These are phyloP conservation scores for Verticillium nonalfalfae DNA, from an alignment of 2,329 filamentous ascomycete genomes.

Conservation along the genomic window DNA sequence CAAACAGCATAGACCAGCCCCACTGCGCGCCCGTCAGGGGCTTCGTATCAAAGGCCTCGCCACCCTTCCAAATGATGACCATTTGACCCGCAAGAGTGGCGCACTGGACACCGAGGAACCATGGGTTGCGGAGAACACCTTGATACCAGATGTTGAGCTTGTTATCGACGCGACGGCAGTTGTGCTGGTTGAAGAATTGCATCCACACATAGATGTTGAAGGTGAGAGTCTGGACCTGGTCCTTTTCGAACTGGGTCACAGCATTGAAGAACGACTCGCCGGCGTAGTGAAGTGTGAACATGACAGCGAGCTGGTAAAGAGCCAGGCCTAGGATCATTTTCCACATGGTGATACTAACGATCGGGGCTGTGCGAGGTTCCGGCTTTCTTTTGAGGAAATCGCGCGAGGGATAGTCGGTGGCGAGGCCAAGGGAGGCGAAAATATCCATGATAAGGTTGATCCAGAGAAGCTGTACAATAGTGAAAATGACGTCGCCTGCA, in stretches of 20 bases:
- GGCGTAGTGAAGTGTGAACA: constrained; percentile 57
- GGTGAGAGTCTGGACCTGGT: constrained; percentile 58
- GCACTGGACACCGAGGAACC: constrained; percentile 64
- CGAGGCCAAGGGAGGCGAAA: constrained; percentile 46
- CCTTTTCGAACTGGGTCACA: not conserved
- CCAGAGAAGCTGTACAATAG: constrained; percentile 53
- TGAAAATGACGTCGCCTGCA: constrained; percentile 41
- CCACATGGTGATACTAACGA: constrained; percentile 69
- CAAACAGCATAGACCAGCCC: constrained; percentile 64
- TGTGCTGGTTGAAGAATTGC: constrained; percentile 84
- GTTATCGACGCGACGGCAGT: constrained; percentile 77
- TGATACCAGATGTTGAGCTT: constrained; percentile 75
- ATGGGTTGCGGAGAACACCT: constrained; percentile 65
- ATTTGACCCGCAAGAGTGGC: constrained; percentile 65
- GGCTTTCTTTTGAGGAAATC: constrained; percentile 25
- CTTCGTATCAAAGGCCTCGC: constrained; percentile 57
- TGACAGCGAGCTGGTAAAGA: constrained; percentile 60
- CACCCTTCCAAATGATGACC: constrained; percentile 67
- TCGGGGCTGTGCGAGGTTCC: constrained; percentile 18
- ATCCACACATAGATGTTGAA: constrained; percentile 89
- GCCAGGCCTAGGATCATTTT: constrained; percentile 77
- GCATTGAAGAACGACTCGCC: constrained; percentile 41
- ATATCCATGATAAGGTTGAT: constrained; percentile 57
- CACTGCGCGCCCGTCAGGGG: constrained; percentile 59
- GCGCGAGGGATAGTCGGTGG: constrained; percentile 28